Evolutionary conservation across 2,329 filamentous ascomycete species (phyloP).

Genomic region (Neopestalotiopsis clavispora): DNA sequence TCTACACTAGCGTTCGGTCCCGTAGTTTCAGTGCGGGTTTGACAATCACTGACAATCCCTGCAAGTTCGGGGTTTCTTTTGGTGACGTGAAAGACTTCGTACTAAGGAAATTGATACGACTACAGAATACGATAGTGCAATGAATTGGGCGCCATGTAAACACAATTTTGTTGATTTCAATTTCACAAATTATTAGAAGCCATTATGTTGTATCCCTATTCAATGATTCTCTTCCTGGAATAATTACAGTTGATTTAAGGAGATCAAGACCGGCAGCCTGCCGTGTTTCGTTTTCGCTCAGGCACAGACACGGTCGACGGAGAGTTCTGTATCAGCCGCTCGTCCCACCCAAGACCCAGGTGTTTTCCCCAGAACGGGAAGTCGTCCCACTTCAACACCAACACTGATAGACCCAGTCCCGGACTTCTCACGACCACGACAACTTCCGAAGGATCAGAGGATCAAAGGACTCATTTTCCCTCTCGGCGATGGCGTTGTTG

Average conservation of each 20-base stretch:
- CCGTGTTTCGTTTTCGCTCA: too few relatives aligned
- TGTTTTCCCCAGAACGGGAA: background rate
- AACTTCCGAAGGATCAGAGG: background rate
- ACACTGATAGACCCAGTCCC: background rate
- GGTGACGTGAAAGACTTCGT: background rate
- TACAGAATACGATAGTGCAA: background rate
- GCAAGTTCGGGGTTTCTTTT: background rate
- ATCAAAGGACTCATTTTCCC: background rate
- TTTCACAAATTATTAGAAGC: too few relatives aligned
- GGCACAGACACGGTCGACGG: background rate
- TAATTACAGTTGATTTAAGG: too few relatives aligned
- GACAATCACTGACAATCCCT: background rate
- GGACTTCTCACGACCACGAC: background rate
- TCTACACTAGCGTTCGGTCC: background rate
- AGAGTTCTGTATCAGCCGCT: constrained; percentile 1
- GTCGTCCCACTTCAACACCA: background rate
- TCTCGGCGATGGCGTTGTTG: constrained; percentile 26
- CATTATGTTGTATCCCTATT: too few relatives aligned
- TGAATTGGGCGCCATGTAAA: background rate
- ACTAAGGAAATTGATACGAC: background rate
- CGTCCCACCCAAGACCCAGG: background rate
- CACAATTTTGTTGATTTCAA: background rate
- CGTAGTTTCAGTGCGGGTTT: background rate
- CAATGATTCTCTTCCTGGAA: too few relatives aligned
- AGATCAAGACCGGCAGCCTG: too few relatives aligned